Evolutionary conservation across 805 yeast species (phyloP), one percentile per base, ranked within the genome.

Genomic region (Starmera dryadoides): DNA sequence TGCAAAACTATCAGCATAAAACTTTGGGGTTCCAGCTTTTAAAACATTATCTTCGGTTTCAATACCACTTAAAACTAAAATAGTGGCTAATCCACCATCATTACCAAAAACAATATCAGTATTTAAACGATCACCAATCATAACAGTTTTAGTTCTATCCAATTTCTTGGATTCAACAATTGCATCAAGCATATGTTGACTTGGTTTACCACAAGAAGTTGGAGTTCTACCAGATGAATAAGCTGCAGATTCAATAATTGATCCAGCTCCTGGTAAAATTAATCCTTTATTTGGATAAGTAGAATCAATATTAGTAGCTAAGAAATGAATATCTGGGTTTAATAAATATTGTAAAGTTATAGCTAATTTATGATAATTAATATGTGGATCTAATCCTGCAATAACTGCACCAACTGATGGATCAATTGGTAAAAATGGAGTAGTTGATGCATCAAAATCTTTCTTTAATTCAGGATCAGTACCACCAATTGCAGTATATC

Each of bases 61-160:
- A 44, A 93, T 88, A 33, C 98, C 98, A 2, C 94, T 84, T 40
- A 93, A 71, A 3, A 93, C 98, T 49, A 93, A 67, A 41, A 93
- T 61, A 2, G 98, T 89, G 40, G 81, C 88, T 33, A 93, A 69
- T 1, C 93, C 93, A 38, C 96, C 95, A 42, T 79, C 81, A 40
- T 76, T 69, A 33, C 98, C 98, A 60, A 93, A 93, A 55, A 74
- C 75, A 80, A 93, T 91, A 54, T 93, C 98, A 0, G 98, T 93
- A 59, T 93, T 91, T 42, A 93, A 68, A 48, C 98, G 72, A 58
- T 93, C 98, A 17, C 98, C 98, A 42, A 93, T 77, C 98, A 93
- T 93, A 47, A 91, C 72, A 11, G 95, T 81, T 42, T 76, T 71
- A 4, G 63, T 47, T 38, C 77, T 75, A 38, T 78, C 78, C 26